Evolutionary conservation across 768 basidiomycete genomes (phyloP), one percentile per base, ranked within the genome.

Genomic region (Hypholoma sublateritium): DNA sequence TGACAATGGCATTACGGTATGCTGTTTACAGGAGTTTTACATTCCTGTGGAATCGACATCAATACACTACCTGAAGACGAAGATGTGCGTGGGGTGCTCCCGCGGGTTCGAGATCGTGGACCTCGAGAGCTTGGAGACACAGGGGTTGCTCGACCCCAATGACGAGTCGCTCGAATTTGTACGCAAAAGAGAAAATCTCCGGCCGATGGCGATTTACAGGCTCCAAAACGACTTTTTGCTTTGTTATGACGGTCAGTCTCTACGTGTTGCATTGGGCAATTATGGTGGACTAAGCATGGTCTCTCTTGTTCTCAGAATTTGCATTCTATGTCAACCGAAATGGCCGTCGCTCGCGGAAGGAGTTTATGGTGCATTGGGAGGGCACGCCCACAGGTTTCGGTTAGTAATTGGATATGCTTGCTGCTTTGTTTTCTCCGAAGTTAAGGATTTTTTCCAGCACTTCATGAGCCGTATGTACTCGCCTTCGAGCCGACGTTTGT

Each of bases 21-120:
- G 95, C 24, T 25, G 17, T 61, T 3, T 7, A 47, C 67, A 97
- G 94, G 96, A 98, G 70, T 98, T 99, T 75, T 99, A 98, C 68
- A 98, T 99, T 58, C 96, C 97, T 0, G 93, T 97, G 12, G 95
- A 98, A 70, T 96, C 94, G 50, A 93, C 87, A 55, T 98, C 95
- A 12, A 90, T 98, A 21, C 96, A 97, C 72, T 98, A 96, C 76
- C 80, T 99, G 62, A 97, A 96, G 78, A 97, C 96, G 46, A 91
- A 90, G 74, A 83, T 99, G 62, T 99, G 97, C 70, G 93, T 99
- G 13, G 97, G 96, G 1, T 96, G 95, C 68, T 92, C 95, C 9
- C 90, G 93, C 65, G 97, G 97, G 16, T 98, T 99, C 70, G 97
- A 98, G 75, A 98, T 99, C 62, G 93, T 99, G 60, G 97, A 99